Percentiles rank a stretch among this genome's conserved stretches.
Conservation (phyloP, 129 eudicot genomes). For the Flaveria robusta region DNA sequence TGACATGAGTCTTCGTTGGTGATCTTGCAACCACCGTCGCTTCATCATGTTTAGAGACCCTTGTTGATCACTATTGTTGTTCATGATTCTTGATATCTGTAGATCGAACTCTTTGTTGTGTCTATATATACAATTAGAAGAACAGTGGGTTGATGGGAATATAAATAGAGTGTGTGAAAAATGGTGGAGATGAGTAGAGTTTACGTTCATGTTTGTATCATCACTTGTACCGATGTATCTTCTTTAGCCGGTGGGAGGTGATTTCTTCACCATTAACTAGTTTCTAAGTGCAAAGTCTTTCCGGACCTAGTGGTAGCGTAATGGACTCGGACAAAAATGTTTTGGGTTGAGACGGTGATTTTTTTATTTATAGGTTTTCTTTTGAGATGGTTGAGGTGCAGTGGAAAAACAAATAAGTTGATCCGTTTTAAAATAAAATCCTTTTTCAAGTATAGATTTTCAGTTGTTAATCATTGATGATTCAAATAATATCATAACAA, state of each 20-base stretch:
- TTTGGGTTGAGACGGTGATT: too few species aligned
- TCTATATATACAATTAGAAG: neutral
- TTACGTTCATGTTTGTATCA: constrained; percentile 37
- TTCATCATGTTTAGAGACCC: constrained; percentile 37
- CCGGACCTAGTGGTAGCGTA: too few species aligned
- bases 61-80: constrained; percentile 40
- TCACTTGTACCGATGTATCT: constrained; percentile 31
- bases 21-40: constrained; percentile 43
- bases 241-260: too few species aligned
- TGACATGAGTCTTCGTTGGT: constrained; percentile 35
- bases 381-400: too few species aligned
- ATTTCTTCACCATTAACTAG: neutral
- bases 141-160: constrained; percentile 22
- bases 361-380: too few species aligned
- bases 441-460: neutral
- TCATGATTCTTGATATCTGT: constrained; percentile 33
- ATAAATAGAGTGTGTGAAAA: constrained; percentile 17
- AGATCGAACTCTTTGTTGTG: constrained; percentile 6
- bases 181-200: constrained; percentile 41
- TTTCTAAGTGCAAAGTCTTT: too few species aligned
- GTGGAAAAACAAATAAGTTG: too few species aligned
- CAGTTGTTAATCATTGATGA: too few species aligned
- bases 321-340: too few species aligned
- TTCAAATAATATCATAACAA: too few species aligned
- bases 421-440: too few species aligned